Percentiles rank a stretch among this genome's conserved stretches.
Evolutionary conservation across 345 rosid species (phyloP).

Genomic region (Pugionium cornutum): DNA sequence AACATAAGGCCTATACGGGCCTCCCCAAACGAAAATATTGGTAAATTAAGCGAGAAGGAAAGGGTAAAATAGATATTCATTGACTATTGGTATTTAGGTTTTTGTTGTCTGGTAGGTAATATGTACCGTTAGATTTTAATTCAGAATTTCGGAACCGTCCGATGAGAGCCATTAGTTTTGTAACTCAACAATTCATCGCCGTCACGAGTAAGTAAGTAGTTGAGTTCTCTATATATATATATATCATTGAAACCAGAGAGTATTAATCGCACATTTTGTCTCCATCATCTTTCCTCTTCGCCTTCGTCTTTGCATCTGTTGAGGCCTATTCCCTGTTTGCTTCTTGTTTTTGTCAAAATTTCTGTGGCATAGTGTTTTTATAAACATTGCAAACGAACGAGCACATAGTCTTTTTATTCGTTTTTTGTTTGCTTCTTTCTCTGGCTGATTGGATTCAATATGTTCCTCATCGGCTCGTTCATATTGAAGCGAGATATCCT

Average conservation of each 20-base stretch:
- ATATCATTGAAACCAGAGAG: too few species aligned
- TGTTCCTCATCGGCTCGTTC: slow-evolving; percentile 56
- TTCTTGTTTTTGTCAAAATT: too few species aligned
- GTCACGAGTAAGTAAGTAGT: neutral
- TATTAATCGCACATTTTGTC: too few species aligned
- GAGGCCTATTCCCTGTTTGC: neutral
- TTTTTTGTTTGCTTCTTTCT: slow-evolving; percentile 47
- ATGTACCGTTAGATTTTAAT: slow-evolving; percentile 2
- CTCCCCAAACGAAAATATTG: too few species aligned
- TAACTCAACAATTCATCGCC: slow-evolving; percentile 30
- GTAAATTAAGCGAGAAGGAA: too few species aligned
- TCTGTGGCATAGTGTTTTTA: neutral
- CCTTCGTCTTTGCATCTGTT: slow-evolving; percentile 17
- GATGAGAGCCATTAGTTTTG: slow-evolving; percentile 12
- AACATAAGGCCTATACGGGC: too few species aligned
- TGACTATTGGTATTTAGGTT: slow-evolving; percentile 6
- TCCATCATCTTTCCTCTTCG: neutral
- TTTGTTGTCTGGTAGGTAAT: neutral
- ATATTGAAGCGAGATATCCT: slow-evolving; percentile 47
- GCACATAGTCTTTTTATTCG: slow-evolving; percentile 48
- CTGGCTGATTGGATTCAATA: slow-evolving; percentile 39
- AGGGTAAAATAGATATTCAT: too few species aligned
- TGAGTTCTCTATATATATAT: too few species aligned
- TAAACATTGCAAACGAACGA: slow-evolving; percentile 54
- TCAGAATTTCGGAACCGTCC: neutral